These are phyloP conservation scores for Anthracocystis panici-leucophaei DNA, from an alignment of 1,284 basidiomycete species.

Conservation along the genomic window DNA sequence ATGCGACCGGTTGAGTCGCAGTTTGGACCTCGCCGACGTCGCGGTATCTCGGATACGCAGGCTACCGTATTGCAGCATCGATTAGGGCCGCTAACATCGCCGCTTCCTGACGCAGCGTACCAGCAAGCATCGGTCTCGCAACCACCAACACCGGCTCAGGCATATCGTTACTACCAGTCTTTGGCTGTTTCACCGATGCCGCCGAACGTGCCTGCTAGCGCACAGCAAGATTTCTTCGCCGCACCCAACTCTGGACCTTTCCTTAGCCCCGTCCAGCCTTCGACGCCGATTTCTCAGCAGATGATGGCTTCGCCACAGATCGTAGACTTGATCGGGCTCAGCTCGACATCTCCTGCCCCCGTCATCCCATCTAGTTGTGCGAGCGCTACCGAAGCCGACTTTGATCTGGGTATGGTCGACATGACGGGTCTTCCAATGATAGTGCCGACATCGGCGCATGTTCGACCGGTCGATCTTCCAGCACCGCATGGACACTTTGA, in stretches of 20 bases:
- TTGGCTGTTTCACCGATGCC: slow-evolving; percentile 19
- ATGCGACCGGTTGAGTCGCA: slow-evolving; percentile 25
- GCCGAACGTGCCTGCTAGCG: slow-evolving; percentile 5
- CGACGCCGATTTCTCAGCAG: slow-evolving; percentile 6
- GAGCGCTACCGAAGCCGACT: slow-evolving; percentile 39
- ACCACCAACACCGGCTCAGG: slow-evolving; percentile 37
- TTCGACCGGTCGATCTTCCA: slow-evolving; percentile 47
- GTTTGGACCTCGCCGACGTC: slow-evolving; percentile 42
- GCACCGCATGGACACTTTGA: slow-evolving; percentile 53
- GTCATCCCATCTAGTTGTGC: slow-evolving; percentile 21
- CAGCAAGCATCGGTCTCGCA: slow-evolving; percentile 44
- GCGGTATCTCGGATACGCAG: slow-evolving; percentile 37
- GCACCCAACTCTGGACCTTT: slow-evolving; percentile 17
- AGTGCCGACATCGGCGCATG: slow-evolving; percentile 55
- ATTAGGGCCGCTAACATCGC: slow-evolving; percentile 23
- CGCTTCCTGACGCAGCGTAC: slow-evolving; percentile 13
- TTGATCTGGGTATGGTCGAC: slow-evolving; percentile 29
- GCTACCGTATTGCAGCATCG: slow-evolving; percentile 23
- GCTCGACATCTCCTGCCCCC: slow-evolving; percentile 12
- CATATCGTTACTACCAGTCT: slow-evolving; percentile 31
- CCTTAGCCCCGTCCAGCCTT: slow-evolving; percentile 7
- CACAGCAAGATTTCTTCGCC: slow-evolving; percentile 15
- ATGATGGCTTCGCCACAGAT: slow-evolving; percentile 29
- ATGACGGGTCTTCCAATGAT: slow-evolving; percentile 24
- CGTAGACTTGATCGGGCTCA: slow-evolving; percentile 37